phyloP scores from a whole-genome alignment of 2,329 filamentous ascomycete genomes.

The Stachybotrys elegans region DNA sequence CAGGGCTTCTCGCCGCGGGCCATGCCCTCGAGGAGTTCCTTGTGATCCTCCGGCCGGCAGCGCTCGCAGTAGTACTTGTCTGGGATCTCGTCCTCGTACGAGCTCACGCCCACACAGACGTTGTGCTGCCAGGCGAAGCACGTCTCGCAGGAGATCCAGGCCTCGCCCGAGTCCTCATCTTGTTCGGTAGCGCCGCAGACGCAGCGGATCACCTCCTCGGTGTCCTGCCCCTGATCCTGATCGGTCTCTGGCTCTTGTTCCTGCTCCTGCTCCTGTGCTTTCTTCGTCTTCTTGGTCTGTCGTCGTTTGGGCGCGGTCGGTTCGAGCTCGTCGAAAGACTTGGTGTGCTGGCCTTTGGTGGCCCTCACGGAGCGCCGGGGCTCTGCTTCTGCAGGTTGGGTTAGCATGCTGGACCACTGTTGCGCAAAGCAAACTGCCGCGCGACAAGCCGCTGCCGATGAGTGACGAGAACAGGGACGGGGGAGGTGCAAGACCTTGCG shows the following conservation, averaged over 20 bases:
- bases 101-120: slow-evolving; percentile 82
- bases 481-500: too few species aligned
- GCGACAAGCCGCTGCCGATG: too few species aligned
- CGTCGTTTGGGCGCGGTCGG: slow-evolving; percentile 48
- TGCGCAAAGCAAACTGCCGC: too few species aligned
- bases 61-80: slow-evolving; percentile 90
- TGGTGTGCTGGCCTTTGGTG: slow-evolving; percentile 93
- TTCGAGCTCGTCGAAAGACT: slow-evolving; percentile 75
- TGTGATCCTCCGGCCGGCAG: slow-evolving; percentile 81
- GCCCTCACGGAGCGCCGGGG: slow-evolving; percentile 90
- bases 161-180: slow-evolving; percentile 78
- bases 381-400: too few species aligned
- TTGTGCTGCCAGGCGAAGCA: slow-evolving; percentile 98
- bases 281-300: slow-evolving; percentile 46
- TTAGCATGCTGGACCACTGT: too few species aligned
- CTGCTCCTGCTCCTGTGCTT: slow-evolving; percentile 55
- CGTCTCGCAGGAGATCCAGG: slow-evolving; percentile 93
- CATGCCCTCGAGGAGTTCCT: slow-evolving; percentile 72
- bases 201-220: slow-evolving; percentile 78
- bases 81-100: slow-evolving; percentile 71
- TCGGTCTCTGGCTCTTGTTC: slow-evolving; percentile 47
- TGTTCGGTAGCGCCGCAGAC: slow-evolving; percentile 86
- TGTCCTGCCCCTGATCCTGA: slow-evolving; percentile 43
- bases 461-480: too few species aligned
- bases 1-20: slow-evolving; percentile 79